Percentiles rank a stretch among this genome's conserved stretches.
These are phyloP conservation scores for Pythium apleroticum DNA, from an alignment of 352 stramenopile genomes.

Conservation along the genomic window DNA sequence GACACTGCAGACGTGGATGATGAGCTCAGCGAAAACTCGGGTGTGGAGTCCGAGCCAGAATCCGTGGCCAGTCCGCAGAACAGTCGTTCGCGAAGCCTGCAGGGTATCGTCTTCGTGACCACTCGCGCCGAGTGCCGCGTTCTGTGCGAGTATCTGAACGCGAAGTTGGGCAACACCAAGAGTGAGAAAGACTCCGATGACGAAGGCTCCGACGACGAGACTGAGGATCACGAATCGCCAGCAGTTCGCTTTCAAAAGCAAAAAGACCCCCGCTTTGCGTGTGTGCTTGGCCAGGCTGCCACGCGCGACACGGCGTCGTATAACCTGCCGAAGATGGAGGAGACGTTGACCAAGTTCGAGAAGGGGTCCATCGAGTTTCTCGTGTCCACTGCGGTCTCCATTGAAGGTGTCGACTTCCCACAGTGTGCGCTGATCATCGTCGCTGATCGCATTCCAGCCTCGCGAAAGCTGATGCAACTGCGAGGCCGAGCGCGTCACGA, in stretches of 20 bases:
- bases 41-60: neutral
- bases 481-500: constrained; percentile 71
- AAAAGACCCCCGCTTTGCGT: constrained; percentile 42
- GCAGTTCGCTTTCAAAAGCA: neutral
- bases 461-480: constrained; percentile 73
- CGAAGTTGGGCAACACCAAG: constrained; percentile 35
- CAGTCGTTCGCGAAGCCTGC: constrained; percentile 21
- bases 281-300: constrained; percentile 58
- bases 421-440: constrained; percentile 69
- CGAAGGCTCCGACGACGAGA: constrained; percentile 25
- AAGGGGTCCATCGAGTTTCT: constrained; percentile 52
- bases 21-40: constrained; percentile 30
- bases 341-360: constrained; percentile 56
- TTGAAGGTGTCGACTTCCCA: constrained; percentile 81
- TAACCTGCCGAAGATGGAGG: constrained; percentile 57
- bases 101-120: constrained; percentile 86
- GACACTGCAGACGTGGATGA: neutral
- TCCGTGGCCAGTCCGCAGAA: neutral
- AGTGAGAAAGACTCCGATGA: constrained; percentile 25
- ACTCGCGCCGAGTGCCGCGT: constrained; percentile 80
- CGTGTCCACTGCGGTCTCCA: constrained; percentile 75
- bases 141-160: constrained; percentile 77
- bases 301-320: constrained; percentile 60
- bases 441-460: constrained; percentile 48
- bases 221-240: constrained; percentile 6